A percentile compares a stretch with the other conserved stretches of the same genome.
phyloP scores from a whole-genome alignment of 805 yeast species.

The Nakazawaea siamensis region DNA sequence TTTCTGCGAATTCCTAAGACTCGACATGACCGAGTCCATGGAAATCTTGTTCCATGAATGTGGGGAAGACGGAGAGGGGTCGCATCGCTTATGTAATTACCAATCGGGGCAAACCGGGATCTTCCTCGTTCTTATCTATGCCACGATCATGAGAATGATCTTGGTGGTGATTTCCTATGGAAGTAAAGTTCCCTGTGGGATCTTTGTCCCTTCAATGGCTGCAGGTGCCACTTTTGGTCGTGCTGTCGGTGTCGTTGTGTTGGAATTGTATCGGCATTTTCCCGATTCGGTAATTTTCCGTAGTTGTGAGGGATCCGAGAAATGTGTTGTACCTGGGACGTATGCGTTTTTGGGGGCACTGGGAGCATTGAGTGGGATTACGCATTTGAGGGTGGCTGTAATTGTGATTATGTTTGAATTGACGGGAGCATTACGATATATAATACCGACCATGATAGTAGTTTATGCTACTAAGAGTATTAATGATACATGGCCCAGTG shows the following conservation, averaged over 20 bases:
- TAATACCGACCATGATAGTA: slow-evolving; percentile 93
- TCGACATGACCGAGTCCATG: slow-evolving; percentile 97
- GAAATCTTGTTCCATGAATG: slow-evolving; percentile 84
- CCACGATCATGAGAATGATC: slow-evolving; percentile 62
- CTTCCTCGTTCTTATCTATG: slow-evolving; percentile 50
- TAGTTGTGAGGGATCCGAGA: slow-evolving; percentile 26
- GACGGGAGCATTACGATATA: slow-evolving; percentile 89
- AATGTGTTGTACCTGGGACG: slow-evolving; percentile 85
- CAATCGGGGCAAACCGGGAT: slow-evolving; percentile 23
- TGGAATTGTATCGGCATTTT: slow-evolving; percentile 32
- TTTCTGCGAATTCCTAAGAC: slow-evolving; percentile 68
- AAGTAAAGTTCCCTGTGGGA: slow-evolving; percentile 94
- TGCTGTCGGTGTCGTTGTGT: slow-evolving; percentile 69
- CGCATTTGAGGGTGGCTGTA: slow-evolving; percentile 85
- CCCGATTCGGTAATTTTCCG: slow-evolving; percentile 27
- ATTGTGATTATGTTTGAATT: slow-evolving; percentile 94
- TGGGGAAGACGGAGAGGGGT: slow-evolving; percentile 27
- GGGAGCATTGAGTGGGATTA: slow-evolving; percentile 89
- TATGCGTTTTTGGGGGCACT: slow-evolving; percentile 96
- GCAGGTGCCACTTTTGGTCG: slow-evolving; percentile 94
- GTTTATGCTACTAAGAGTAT: slow-evolving; percentile 81
- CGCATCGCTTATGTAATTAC: slow-evolving; percentile 29
- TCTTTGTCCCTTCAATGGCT: slow-evolving; percentile 94
- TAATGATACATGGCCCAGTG: slow-evolving; percentile 66
- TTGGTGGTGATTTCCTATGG: slow-evolving; percentile 85